Conservation (phyloP, 306 rosid genomes). For the Luffa aegyptiaca region DNA sequence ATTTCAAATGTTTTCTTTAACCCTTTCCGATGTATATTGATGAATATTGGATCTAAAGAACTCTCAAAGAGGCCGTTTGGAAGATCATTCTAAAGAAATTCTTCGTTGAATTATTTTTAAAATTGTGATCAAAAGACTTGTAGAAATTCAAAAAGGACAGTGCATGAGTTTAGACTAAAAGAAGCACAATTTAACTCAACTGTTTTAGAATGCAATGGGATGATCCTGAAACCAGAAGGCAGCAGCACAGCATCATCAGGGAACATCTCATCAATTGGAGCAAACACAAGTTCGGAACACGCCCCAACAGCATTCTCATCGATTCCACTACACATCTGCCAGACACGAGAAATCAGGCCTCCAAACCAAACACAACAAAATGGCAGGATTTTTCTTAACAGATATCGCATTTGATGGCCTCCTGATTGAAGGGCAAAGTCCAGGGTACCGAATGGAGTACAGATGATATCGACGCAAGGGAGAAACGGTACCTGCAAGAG, state of each 20-base stretch:
- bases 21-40: no score
- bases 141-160: neutral
- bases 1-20: no score
- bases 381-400: neutral
- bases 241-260: slow-evolving; percentile 79
- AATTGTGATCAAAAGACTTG: neutral
- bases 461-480: neutral
- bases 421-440: neutral
- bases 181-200: slow-evolving; percentile 44
- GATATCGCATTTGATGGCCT: neutral
- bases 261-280: slow-evolving; percentile 81
- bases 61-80: no score
- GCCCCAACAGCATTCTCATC: slow-evolving; percentile 79
- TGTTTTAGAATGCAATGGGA: slow-evolving; percentile 78
- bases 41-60: neutral
- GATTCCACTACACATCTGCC: slow-evolving; percentile 69
- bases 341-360: neutral
- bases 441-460: neutral
- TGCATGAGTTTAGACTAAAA: neutral
- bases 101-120: no score
- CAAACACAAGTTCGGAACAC: slow-evolving; percentile 76
- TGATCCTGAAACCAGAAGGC: slow-evolving; percentile 96
- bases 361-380: neutral
- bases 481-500: slow-evolving; percentile 61
- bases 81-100: no score